Percentiles rank a stretch among this genome's conserved stretches.
phyloP scores from a whole-genome alignment of 257 asterid species.

The Avicennia marina region DNA sequence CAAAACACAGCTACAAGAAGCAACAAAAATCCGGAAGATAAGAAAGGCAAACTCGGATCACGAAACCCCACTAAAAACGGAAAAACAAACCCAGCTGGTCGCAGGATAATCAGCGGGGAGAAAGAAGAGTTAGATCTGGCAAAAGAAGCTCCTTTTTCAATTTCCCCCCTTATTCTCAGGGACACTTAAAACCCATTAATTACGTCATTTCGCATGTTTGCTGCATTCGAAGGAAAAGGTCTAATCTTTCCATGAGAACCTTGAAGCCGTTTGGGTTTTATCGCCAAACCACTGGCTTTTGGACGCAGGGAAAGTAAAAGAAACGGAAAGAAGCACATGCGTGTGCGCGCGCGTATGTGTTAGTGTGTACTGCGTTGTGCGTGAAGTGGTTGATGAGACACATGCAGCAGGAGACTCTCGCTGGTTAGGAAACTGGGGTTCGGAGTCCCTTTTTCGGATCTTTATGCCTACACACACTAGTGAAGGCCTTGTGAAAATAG shows the following conservation, averaged over 20 bases:
- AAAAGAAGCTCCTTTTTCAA: constrained; percentile 12
- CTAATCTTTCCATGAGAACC: neutral
- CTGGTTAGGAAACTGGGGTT: constrained; percentile 33
- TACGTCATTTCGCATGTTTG: constrained; percentile 13
- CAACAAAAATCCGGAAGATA: neutral
- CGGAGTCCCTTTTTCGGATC: constrained; percentile 37
- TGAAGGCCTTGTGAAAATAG: constrained; percentile 8
- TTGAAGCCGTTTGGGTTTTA: constrained; percentile 27
- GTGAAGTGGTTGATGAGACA: constrained; percentile 29
- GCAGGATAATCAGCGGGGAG: constrained; percentile 21
- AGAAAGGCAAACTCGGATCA: constrained; percentile 15
- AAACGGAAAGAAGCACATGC: constrained; percentile 16
- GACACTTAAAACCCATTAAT: constrained; percentile 19
- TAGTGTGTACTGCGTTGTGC: constrained; percentile 17
- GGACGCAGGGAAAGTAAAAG: constrained; percentile 15
- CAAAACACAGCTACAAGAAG: constrained; percentile 9
- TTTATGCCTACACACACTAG: constrained; percentile 25
- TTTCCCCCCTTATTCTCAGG: constrained; percentile 11
- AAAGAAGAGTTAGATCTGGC: constrained; percentile 40
- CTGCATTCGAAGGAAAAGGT: constrained; percentile 4
- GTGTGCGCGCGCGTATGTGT: neutral
- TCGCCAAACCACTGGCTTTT: constrained; percentile 9
- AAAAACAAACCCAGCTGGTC: constrained; percentile 12
- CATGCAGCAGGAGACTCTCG: constrained; percentile 23
- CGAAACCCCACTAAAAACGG: constrained; percentile 16